phyloP scores from a whole-genome alignment of 352 stramenopile species.

The Globisporangium spiculum region DNA sequence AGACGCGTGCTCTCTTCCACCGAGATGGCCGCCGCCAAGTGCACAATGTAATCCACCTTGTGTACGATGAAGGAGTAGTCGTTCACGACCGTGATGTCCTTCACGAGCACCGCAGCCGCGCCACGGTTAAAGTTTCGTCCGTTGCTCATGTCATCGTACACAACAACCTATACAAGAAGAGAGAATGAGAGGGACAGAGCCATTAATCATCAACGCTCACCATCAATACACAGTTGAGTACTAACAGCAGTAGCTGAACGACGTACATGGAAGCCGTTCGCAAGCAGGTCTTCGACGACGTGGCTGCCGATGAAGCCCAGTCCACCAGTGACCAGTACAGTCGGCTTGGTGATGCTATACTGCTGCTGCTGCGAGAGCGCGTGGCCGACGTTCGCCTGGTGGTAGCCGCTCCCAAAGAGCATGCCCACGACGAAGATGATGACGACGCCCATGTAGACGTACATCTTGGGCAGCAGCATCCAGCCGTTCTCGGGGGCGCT shows the following conservation, averaged over 20 bases:
- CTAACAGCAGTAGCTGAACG: background rate
- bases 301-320: conserved; percentile 86
- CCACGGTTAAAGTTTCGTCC: conserved; percentile 83
- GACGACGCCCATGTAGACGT: conserved; percentile 66
- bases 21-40: conserved; percentile 80
- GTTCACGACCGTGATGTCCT: conserved; percentile 79
- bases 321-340: conserved; percentile 76
- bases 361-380: conserved; percentile 22
- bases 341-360: conserved; percentile 39
- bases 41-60: conserved; percentile 84
- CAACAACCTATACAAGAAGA: conserved; percentile 48
- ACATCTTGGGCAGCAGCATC: conserved; percentile 65
- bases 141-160: conserved; percentile 89
- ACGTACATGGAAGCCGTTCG: conserved; percentile 72
- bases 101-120: conserved; percentile 69
- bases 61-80: conserved; percentile 81
- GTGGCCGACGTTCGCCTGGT: conserved; percentile 31
- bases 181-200: background rate
- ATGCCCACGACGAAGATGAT: conserved; percentile 62
- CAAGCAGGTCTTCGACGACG: conserved; percentile 76
- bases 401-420: conserved; percentile 69
- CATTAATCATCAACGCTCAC: background rate
- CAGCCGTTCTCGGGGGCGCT: conserved; percentile 49
- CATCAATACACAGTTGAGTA: background rate
- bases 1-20: conserved; percentile 82